A percentile compares a stretch with the other conserved stretches of the same genome.
phyloP scores from a whole-genome alignment of 2,329 filamentous ascomycete genomes.

The Ceratocystis papillata region DNA sequence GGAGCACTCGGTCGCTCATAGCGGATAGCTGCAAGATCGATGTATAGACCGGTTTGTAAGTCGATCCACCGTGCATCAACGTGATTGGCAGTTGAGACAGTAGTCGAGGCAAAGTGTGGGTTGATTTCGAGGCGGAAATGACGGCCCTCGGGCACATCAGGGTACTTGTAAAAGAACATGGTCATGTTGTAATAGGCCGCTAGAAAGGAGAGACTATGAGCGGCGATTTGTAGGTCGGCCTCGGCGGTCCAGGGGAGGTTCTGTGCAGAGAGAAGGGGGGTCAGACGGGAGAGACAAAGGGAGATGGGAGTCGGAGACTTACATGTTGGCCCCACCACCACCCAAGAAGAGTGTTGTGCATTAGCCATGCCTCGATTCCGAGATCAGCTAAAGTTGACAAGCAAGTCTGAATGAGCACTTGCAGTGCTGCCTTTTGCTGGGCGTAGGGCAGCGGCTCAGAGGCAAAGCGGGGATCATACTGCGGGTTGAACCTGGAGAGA shows the following conservation, averaged over 20 bases:
- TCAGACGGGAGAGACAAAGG: constrained; percentile 15
- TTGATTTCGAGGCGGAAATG: constrained; percentile 43
- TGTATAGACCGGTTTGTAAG: constrained; percentile 38
- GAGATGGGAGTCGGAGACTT: constrained; percentile 23
- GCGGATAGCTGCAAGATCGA: constrained; percentile 43
- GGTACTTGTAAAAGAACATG: constrained; percentile 37
- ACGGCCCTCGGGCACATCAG: constrained; percentile 33
- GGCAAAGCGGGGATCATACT: constrained; percentile 36
- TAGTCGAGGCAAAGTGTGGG: constrained; percentile 35
- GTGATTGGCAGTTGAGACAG: constrained; percentile 26
- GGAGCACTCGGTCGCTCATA: constrained; percentile 38
- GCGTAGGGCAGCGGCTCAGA: constrained; percentile 38
- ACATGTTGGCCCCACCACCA: constrained; percentile 71
- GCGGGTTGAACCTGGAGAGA: constrained; percentile 27
- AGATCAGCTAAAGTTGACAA: constrained; percentile 55
- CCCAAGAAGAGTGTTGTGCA: constrained; percentile 70
- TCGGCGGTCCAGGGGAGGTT: constrained; percentile 70
- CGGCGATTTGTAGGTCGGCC: constrained; percentile 62
- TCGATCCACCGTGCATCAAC: constrained; percentile 41
- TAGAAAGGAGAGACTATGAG: constrained; percentile 53
- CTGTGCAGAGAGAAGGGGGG: constrained; percentile 31
- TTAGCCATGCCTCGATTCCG: constrained; percentile 68
- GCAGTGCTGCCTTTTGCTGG: constrained; percentile 50
- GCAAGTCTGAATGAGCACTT: constrained; percentile 60
- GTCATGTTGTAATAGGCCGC: constrained; percentile 56